phyloP scores from a whole-genome alignment of 257 asterid genomes.

The Solanum habrochaites region DNA sequence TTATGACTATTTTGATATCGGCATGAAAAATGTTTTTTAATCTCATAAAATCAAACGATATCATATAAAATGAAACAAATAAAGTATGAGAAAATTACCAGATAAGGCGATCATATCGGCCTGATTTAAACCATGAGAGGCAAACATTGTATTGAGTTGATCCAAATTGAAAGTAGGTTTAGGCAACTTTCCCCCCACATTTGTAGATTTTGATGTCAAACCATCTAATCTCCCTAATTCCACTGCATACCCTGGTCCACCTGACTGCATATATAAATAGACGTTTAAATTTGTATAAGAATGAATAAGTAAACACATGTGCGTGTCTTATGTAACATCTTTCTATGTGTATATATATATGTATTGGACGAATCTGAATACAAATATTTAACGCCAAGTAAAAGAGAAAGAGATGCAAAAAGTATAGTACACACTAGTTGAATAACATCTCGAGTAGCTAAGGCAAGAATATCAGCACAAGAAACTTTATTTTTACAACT shows the following conservation, averaged over 20 bases:
- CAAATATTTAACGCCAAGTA: too few species aligned
- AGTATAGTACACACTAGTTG: conserved; percentile 28
- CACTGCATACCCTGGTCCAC: conserved; percentile 69
- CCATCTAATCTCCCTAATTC: conserved; percentile 88
- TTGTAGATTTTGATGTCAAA: conserved; percentile 41
- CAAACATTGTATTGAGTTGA: conserved; percentile 55
- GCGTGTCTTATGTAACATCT: rapidly evolving
- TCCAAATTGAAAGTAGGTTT: conserved; percentile 49
- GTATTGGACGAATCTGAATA: too few species aligned
- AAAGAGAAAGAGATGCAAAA: not conserved
- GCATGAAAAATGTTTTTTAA: rapidly evolving
- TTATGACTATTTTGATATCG: not conserved
- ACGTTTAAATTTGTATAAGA: too few species aligned
- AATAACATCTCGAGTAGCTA: conserved; percentile 75
- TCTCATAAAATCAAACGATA: not conserved
- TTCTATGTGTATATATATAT: too few species aligned
- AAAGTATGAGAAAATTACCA: conserved; percentile 13
- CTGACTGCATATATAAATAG: conserved; percentile 19
- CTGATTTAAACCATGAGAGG: conserved; percentile 40
- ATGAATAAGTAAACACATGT: rapidly evolving
- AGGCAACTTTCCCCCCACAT: conserved; percentile 58
- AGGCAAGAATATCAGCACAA: conserved; percentile 78
- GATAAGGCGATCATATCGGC: conserved; percentile 81
- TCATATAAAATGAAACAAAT: not conserved
- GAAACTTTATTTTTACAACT: conserved; percentile 60